phyloP scores from a whole-genome alignment of 78 protist genomes.

The Cavenderia fasciculata region DNA sequence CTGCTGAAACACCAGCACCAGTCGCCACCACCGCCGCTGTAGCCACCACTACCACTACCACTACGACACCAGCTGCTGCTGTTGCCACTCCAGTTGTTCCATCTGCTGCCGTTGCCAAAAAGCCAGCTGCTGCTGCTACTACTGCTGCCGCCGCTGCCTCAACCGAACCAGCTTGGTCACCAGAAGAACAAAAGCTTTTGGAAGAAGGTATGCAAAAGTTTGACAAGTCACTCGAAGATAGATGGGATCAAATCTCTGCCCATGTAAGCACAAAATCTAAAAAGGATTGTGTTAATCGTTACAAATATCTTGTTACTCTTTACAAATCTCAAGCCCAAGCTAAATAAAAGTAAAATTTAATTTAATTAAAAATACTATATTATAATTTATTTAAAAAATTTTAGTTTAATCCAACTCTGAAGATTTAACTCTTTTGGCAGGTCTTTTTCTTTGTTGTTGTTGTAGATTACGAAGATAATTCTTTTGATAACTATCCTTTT shows the following conservation, averaged over 20 bases:
- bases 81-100: background rate
- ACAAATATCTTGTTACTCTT: slow-evolving; percentile 52
- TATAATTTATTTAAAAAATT: too few relatives aligned
- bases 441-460: too few relatives aligned
- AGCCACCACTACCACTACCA: background rate
- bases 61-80: background rate
- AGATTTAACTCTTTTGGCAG: too few relatives aligned
- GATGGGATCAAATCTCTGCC: slow-evolving; percentile 80
- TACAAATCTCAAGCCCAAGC: slow-evolving; percentile 27
- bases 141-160: slow-evolving; percentile 18
- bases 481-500: too few relatives aligned
- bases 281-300: slow-evolving; percentile 80
- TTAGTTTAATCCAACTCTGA: too few relatives aligned
- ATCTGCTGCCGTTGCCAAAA: slow-evolving; percentile 2
- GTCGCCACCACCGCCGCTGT: slow-evolving; percentile 28
- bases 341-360: too few relatives aligned
- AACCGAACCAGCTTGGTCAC: slow-evolving; percentile 42
- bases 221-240: slow-evolving; percentile 51
- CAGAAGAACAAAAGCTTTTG: slow-evolving; percentile 75
- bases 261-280: slow-evolving; percentile 65
- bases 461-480: too few relatives aligned
- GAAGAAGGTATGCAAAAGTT: slow-evolving; percentile 68
- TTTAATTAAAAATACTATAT: too few relatives aligned
- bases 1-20: background rate
- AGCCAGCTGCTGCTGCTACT: slow-evolving; percentile 17